Conservation (phyloP, 352 stramenopile species). For the Bremia lactucae region DNA sequence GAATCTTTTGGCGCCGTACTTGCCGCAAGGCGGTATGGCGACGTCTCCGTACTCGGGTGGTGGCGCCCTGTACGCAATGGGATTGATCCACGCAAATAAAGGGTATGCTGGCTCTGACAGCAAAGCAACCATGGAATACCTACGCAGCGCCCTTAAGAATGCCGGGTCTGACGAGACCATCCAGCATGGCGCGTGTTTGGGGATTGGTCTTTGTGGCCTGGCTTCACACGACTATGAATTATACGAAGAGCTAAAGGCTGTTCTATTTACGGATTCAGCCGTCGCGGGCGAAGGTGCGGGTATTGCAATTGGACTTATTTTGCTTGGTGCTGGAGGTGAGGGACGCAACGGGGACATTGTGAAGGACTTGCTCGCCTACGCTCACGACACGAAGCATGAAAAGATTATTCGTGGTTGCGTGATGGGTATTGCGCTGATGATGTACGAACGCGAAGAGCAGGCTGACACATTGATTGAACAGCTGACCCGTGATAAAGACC, state of each 20-base stretch:
- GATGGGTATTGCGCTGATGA: constrained; percentile 97
- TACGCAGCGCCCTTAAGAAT: constrained; percentile 78
- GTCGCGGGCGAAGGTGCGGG: constrained; percentile 95
- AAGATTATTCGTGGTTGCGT: constrained; percentile 99
- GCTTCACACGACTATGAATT: constrained; percentile 90
- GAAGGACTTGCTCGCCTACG: constrained; percentile 95
- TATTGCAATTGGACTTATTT: constrained; percentile 95
- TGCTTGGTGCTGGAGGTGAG: constrained; percentile 90
- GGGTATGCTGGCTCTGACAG: constrained; percentile 77
- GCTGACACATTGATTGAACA: constrained; percentile 96
- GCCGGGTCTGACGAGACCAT: constrained; percentile 92
- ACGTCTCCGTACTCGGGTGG: constrained; percentile 95
- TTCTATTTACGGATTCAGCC: constrained; percentile 96
- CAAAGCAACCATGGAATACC: constrained; percentile 76
- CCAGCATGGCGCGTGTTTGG: constrained; percentile 95
- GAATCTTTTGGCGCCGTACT: constrained; percentile 94
- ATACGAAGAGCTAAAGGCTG: constrained; percentile 95
- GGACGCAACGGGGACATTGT: constrained; percentile 74
- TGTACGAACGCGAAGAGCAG: constrained; percentile 95
- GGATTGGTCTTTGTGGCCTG: constrained; percentile 93
- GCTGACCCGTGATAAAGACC: constrained; percentile 94
- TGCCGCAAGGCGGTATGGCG: constrained; percentile 85
- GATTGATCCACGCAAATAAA: constrained; percentile 97
- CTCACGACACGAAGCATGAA: constrained; percentile 97
- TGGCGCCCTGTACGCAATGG: constrained; percentile 95